A percentile compares a stretch with the other conserved stretches of the same genome.
Evolutionary conservation across 768 basidiomycete species (phyloP).

Genomic region (Macrolepiota dolichaula): DNA sequence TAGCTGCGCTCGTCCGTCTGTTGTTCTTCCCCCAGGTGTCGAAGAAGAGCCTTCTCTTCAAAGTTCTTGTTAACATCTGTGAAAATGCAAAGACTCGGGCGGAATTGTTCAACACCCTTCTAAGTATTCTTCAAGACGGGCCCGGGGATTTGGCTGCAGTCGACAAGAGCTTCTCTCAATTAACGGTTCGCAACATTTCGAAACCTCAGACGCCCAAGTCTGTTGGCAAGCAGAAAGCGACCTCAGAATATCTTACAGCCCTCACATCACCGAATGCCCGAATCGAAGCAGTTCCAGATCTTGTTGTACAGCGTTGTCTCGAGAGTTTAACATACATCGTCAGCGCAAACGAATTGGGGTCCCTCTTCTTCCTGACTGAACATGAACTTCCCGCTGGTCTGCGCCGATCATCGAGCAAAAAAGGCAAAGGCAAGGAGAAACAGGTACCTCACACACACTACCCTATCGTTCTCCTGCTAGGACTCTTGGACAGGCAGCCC

Average conservation of each 20-base stretch:
- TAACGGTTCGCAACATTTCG: constrained; percentile 64
- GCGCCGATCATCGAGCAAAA: constrained; percentile 64
- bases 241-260: constrained; percentile 48
- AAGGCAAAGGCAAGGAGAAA: constrained; percentile 96
- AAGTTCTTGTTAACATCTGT: constrained; percentile 90
- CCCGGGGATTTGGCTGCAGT: constrained; percentile 89
- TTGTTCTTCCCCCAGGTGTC: constrained; percentile 95
- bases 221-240: constrained; percentile 67
- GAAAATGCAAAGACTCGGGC: constrained; percentile 90
- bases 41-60: constrained; percentile 81
- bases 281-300: constrained; percentile 83
- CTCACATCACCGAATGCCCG: constrained; percentile 50
- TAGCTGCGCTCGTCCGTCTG: constrained; percentile 83
- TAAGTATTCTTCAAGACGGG: constrained; percentile 94
- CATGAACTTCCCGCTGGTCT: constrained; percentile 86
- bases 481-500: constrained; percentile 82
- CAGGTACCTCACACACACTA: constrained; percentile 78
- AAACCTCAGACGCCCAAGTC: constrained; percentile 53
- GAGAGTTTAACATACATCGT: constrained; percentile 91
- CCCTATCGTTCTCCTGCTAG: constrained; percentile 86
- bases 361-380: constrained; percentile 93
- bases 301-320: constrained; percentile 91
- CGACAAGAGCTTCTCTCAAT: constrained; percentile 90
- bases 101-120: constrained; percentile 90
- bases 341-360: constrained; percentile 75